Conservation (phyloP, 768 basidiomycete genomes). For the Termitomyces sp. region DNA sequence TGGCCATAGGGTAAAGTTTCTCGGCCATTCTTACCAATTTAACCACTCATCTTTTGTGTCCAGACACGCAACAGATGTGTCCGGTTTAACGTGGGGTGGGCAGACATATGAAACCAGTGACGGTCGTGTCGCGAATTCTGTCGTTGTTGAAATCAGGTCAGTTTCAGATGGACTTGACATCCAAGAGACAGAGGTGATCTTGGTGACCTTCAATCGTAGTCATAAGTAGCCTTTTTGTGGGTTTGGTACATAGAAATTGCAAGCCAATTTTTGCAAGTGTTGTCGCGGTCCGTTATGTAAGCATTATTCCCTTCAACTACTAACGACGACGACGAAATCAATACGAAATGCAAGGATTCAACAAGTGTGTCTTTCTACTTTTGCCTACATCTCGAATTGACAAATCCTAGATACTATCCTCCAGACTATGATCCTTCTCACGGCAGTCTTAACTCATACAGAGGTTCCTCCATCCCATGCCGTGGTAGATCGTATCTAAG, state of each 20-base stretch:
- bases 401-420: conserved; percentile 41
- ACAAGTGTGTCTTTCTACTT: conserved; percentile 32
- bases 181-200: conserved; percentile 45
- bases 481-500: conserved; percentile 10
- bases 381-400: background rate
- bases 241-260: no score
- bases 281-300: background rate
- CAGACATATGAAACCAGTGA: conserved; percentile 55
- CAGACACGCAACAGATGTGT: conserved; percentile 49
- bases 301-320: no score
- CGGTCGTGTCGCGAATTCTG: conserved; percentile 37
- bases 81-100: conserved; percentile 56
- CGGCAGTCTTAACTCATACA: conserved; percentile 68
- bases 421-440: conserved; percentile 56
- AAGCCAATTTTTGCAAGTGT: no score
- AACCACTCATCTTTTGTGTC: background rate
- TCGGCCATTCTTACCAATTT: background rate
- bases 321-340: background rate
- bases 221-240: background rate
- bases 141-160: conserved; percentile 25
- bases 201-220: conserved; percentile 33
- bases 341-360: conserved; percentile 43
- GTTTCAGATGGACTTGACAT: conserved; percentile 43
- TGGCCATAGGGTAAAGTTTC: conserved; percentile 42
- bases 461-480: conserved; percentile 42